Conservation (phyloP, 768 basidiomycete species). For the Termitomyces sp. region DNA sequence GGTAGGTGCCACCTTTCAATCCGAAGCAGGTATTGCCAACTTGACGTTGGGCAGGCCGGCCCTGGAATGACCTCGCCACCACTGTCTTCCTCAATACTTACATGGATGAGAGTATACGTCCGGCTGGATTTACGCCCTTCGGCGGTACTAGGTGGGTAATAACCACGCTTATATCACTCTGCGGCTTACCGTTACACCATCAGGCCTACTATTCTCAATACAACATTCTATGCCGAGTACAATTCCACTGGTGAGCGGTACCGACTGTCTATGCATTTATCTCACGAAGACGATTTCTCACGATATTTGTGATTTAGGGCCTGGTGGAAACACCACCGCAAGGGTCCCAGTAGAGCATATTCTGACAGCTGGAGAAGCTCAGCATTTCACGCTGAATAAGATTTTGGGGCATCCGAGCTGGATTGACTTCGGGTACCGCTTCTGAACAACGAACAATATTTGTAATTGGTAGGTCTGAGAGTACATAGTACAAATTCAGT, state of each 20-base stretch:
- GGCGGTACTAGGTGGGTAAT: conserved; percentile 31
- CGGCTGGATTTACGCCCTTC: conserved; percentile 51
- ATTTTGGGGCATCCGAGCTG: conserved; percentile 53
- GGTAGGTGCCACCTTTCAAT: conserved; percentile 23
- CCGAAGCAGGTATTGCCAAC: not conserved
- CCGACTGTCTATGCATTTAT: not conserved
- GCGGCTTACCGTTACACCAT: not conserved
- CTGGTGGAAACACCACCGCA: conserved; percentile 44
- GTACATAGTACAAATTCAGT: not conserved
- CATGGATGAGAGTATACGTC: conserved; percentile 54
- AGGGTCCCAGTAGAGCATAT: conserved; percentile 46
- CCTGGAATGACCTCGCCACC: conserved; percentile 59
- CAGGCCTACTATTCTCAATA: conserved; percentile 45
- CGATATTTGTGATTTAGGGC: conserved; percentile 31
- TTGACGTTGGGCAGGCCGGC: conserved; percentile 33
- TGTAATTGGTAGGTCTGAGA: not conserved
- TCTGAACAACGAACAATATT: conserved; percentile 20
- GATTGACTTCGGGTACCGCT: conserved; percentile 51
- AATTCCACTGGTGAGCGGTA: conserved; percentile 42
- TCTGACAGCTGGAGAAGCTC: conserved; percentile 35
- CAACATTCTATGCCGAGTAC: conserved; percentile 58
- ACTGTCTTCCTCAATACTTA: conserved; percentile 50
- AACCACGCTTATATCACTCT: too few species aligned
- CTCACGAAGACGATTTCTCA: not conserved
- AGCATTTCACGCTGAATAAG: conserved; percentile 38